Evolutionary conservation across 169 alveolate genomes (phyloP).

Genomic region (Plasmodium gaboni): DNA sequence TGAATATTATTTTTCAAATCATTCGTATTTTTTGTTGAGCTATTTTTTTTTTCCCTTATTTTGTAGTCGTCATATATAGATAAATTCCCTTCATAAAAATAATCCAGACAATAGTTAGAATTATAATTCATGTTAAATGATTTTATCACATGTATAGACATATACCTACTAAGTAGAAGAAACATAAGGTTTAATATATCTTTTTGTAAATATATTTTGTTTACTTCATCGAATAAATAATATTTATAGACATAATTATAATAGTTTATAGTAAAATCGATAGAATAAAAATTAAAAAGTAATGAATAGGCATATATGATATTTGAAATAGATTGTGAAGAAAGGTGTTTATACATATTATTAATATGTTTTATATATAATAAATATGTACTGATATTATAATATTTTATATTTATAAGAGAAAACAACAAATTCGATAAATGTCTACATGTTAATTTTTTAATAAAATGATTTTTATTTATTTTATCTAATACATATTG

Average conservation of each 20-base stretch:
- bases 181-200: conserved; percentile 61
- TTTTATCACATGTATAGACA: conserved; percentile 25
- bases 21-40: not conserved
- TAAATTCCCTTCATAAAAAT: conserved; percentile 42
- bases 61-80: conserved; percentile 38
- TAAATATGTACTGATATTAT: conserved; percentile 47
- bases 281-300: conserved; percentile 46
- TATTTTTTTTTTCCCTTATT: conserved; percentile 42
- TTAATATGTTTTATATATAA: conserved; percentile 41
- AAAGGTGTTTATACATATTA: conserved; percentile 48
- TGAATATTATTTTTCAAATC: not conserved
- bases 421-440: conserved; percentile 55
- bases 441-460: conserved; percentile 67
- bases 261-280: conserved; percentile 56
- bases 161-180: conserved; percentile 44
- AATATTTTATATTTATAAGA: conserved; percentile 55
- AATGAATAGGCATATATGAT: conserved; percentile 38
- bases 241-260: conserved; percentile 47
- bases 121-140: not conserved
- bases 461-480: conserved; percentile 62
- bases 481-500: conserved; percentile 46
- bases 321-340: conserved; percentile 66
- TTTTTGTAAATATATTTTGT: not conserved
- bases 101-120: conserved; percentile 8
- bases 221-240: conserved; percentile 10